Base-by-base conservation (phyloP, 345 rosid species). In the Eucalyptus tenuipes region DNA sequence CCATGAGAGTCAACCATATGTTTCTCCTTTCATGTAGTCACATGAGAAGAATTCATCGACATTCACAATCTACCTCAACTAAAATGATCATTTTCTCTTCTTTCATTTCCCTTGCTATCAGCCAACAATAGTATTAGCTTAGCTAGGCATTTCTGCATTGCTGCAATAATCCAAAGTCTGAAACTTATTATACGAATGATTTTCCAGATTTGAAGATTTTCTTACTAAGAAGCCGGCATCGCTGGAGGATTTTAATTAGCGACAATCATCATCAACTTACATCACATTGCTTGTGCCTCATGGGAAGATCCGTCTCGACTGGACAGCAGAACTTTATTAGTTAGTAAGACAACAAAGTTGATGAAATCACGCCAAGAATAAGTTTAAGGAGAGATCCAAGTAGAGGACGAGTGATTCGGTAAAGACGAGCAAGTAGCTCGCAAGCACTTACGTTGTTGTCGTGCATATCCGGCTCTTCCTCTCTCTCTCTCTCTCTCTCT, bases 401-500 rank as follows among this genome's bases (percentile, higher is more conserved):
- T 64, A 91, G 81, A 90, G 18, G 90, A 91, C 90, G 81, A 85
- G 48, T 68, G 89, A 90, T 89, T 91, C 87, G 91, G 91, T 88
- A 80, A 29, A 82, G 88, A 85, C 89, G 37, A 25, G 84, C 52
- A 57, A 68, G 75, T 31, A 84, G 15, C 29, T 84, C 52, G 84
- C 85, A 40, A 88, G 87, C 86, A 92, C 90, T 92, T 79, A 79
- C 89, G 93, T 92, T 86, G 85, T 82, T 89, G 90, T 92, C 92
- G 80, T 89, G 88, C 87, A 44, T 86, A 87, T 29, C 59, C 61
- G 37, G 33, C 49, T 42, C 31, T 27, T 1, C 0, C 85, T 49
- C 50, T 49, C 50, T 49, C 31, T 86, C 87, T 87, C 88, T 49
- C 6, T 84, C 53, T 27, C 50, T 84, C 12, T 37, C 85, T 86